Percentiles rank a stretch among this genome's conserved stretches.
phyloP scores from a whole-genome alignment of 257 asterid genomes.

The Plantago ovata region DNA sequence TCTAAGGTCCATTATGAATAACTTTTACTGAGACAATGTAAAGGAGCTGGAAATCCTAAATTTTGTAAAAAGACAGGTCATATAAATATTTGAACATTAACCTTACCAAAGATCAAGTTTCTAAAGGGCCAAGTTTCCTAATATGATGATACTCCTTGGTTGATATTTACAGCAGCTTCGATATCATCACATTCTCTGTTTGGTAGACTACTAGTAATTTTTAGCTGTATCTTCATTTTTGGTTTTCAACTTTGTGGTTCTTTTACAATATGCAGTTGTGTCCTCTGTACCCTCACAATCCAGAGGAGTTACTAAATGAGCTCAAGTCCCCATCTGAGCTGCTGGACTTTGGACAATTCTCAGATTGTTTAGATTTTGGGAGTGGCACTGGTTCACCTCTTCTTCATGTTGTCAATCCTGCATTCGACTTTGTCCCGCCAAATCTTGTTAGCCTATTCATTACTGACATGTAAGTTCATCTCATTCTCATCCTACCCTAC shows the following conservation, averaged over 20 bases:
- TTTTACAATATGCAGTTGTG: conserved; percentile 58
- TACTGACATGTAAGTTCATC: conserved; percentile 83
- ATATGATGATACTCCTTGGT: conserved; percentile 14
- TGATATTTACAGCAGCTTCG: conserved; percentile 9
- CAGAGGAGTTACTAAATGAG: conserved; percentile 88
- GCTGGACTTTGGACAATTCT: conserved; percentile 89
- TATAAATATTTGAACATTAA: background rate
- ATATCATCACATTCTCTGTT: background rate
- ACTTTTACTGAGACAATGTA: background rate
- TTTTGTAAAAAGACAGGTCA: background rate
- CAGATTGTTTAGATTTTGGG: conserved; percentile 87
- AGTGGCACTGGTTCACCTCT: conserved; percentile 78
- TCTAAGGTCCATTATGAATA: background rate
- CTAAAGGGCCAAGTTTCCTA: background rate
- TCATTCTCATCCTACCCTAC: conserved; percentile 13
- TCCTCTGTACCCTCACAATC: conserved; percentile 95
- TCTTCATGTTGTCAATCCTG: conserved; percentile 90
- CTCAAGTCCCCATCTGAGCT: conserved; percentile 92
- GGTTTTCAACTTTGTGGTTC: conserved; percentile 18
- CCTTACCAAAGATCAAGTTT: conserved; percentile 8
- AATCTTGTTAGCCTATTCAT: conserved; percentile 88
- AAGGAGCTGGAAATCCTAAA: background rate
- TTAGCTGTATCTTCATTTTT: background rate
- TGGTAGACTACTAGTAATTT: conserved; percentile 11
- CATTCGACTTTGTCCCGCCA: conserved; percentile 96